These are phyloP conservation scores for Neurospora cerealis DNA, from an alignment of 495 filamentous ascomycete species.

Conservation along the genomic window DNA sequence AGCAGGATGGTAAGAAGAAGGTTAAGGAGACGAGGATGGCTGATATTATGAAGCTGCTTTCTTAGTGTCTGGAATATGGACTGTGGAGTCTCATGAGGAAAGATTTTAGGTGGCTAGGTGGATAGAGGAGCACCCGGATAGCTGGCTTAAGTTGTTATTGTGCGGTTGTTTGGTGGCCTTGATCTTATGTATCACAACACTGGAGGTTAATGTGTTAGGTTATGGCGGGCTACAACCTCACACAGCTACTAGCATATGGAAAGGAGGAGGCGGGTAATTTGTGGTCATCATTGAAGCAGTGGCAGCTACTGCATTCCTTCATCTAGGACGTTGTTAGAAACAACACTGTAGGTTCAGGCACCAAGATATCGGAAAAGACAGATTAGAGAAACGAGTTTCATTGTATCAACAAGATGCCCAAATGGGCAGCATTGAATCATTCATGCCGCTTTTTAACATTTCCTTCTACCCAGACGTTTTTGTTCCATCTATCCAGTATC, in stretches of 20 bases:
- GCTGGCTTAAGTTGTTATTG: not conserved
- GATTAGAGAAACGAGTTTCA: not conserved
- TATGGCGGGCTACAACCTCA: not conserved
- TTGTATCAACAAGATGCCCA: not conserved
- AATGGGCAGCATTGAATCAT: not conserved
- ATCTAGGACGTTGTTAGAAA: not conserved
- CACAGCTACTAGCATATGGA: not conserved
- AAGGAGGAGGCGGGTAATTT: not conserved
- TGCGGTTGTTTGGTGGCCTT: not conserved
- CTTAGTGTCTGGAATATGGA: constrained; percentile 5
- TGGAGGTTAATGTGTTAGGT: not conserved
- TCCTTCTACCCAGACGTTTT: not conserved
- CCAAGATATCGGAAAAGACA: not conserved
- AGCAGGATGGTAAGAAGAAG: constrained; percentile 33
- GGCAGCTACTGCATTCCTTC: not conserved
- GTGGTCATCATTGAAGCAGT: not conserved
- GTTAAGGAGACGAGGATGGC: constrained; percentile 29
- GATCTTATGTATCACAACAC: not conserved
- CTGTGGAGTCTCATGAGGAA: not conserved
- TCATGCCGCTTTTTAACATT: not conserved
- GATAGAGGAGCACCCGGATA: not conserved
- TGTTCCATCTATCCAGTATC: not conserved
- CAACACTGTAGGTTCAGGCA: not conserved
- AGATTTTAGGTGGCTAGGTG: not conserved
- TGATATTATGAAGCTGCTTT: constrained; percentile 31